Conservation (phyloP, 768 basidiomycete species). For the Coprinellus micaceus region DNA sequence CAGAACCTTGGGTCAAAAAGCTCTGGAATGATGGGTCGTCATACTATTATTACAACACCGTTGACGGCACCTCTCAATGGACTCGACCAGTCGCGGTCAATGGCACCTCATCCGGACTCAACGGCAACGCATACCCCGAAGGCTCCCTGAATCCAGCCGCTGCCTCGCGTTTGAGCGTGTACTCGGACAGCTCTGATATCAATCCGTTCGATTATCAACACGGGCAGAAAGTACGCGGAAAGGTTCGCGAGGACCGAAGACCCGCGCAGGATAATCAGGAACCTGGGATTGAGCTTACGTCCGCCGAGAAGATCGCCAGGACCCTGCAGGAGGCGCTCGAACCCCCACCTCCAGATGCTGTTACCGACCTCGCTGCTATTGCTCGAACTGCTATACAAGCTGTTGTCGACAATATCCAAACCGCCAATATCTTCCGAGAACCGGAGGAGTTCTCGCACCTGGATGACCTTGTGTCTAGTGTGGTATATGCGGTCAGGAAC, state of each 20-base stretch:
- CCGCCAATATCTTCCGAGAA: conserved; percentile 39
- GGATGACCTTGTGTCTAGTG: conserved; percentile 57
- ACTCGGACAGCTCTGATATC: conserved; percentile 79
- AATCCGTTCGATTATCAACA: conserved; percentile 41
- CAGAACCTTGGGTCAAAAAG: conserved; percentile 80
- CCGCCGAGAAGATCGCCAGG: conserved; percentile 65
- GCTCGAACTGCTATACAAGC: conserved; percentile 59
- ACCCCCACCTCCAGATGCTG: conserved; percentile 53
- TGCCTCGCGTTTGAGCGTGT: conserved; percentile 52
- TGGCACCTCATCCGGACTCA: conserved; percentile 11
- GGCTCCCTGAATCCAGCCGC: conserved; percentile 18
- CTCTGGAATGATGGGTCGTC: conserved; percentile 80
- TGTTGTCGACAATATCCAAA: conserved; percentile 58
- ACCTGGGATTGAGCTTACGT: conserved; percentile 48
- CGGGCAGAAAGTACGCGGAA: conserved; percentile 22
- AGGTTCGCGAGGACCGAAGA: background rate
- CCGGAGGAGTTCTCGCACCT: conserved; percentile 55
- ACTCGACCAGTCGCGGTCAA: conserved; percentile 48
- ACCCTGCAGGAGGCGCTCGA: conserved; percentile 57
- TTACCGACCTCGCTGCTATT: conserved; percentile 58
- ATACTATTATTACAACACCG: conserved; percentile 74
- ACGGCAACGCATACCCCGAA: too few relatives aligned
- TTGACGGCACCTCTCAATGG: conserved; percentile 67
- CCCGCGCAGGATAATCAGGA: conserved; percentile 18
- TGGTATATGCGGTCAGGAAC: conserved; percentile 72